phyloP scores from a whole-genome alignment of 805 yeast genomes.

The Yamadazyma kitorensis region DNA sequence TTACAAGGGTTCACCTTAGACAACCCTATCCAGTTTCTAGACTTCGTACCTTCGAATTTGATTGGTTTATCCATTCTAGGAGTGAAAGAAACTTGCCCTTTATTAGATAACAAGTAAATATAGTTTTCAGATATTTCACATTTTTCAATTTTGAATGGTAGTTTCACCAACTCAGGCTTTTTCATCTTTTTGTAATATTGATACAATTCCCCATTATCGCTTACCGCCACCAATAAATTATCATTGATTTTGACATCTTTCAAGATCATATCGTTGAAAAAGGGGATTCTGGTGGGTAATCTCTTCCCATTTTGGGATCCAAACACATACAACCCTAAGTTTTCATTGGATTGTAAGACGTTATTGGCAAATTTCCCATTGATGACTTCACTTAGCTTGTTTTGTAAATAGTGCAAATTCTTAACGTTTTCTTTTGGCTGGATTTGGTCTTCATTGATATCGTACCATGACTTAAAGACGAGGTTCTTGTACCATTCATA shows the following conservation, averaged over 20 bases:
- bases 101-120: conserved; percentile 40
- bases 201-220: conserved; percentile 66
- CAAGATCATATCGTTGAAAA: conserved; percentile 60
- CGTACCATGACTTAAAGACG: conserved; percentile 30
- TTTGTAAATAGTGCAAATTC: conserved; percentile 22
- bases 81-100: conserved; percentile 34
- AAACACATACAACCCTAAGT: conserved; percentile 35
- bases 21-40: conserved; percentile 24
- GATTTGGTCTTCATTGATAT: conserved; percentile 20
- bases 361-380: conserved; percentile 17
- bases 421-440: conserved; percentile 28
- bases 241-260: conserved; percentile 54
- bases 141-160: conserved; percentile 27
- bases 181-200: conserved; percentile 49
- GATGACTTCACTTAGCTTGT: conserved; percentile 23
- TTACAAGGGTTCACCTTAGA: conserved; percentile 7
- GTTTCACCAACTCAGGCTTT: conserved; percentile 18
- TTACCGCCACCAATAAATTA: conserved; percentile 54
- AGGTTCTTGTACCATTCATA: conserved; percentile 38
- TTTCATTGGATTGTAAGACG: conserved; percentile 21
- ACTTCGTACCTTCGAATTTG: conserved; percentile 13
- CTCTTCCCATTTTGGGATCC: conserved; percentile 35
- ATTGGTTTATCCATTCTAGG: conserved; percentile 22
- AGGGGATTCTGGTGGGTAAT: conserved; percentile 57
- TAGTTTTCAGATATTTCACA: conserved; percentile 50